These are phyloP conservation scores for Puya raimondii DNA, from an alignment of 176 grass and related monocot genomes.

Conservation along the genomic window DNA sequence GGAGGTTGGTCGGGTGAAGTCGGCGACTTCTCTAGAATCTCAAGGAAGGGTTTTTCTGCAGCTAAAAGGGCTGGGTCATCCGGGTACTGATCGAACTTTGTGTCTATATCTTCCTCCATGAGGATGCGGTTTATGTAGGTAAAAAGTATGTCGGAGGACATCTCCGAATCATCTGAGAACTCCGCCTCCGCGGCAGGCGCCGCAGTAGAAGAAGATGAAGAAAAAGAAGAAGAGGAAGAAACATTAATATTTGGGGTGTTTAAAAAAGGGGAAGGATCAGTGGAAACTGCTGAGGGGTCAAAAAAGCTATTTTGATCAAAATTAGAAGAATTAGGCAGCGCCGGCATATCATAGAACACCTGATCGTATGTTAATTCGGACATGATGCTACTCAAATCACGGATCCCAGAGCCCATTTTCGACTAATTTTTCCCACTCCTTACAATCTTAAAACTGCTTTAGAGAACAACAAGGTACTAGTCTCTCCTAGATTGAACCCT, in stretches of 20 bases:
- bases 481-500: not conserved
- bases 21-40: constrained; percentile 28
- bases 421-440: not conserved
- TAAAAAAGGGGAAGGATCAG: not conserved
- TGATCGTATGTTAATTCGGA: not conserved
- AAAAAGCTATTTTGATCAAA: not conserved
- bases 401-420: constrained; percentile 1
- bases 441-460: not conserved
- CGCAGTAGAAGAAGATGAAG: not conserved
- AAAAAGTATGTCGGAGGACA: constrained; percentile 28
- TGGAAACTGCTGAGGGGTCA: not conserved
- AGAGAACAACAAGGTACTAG: not conserved
- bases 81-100: constrained; percentile 36
- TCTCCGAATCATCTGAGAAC: not conserved
- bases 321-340: not conserved
- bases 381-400: not conserved
- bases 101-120: constrained; percentile 47
- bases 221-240: not conserved
- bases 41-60: constrained; percentile 55
- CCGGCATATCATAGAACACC: not conserved
- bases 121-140: constrained; percentile 46
- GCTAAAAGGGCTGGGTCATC: constrained; percentile 38
- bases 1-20: constrained; percentile 9
- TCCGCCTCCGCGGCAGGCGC: not conserved
- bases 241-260: too few relatives aligned